Base-by-base conservation (phyloP, 331 rosid genomes). In the Phaseolus coccineus region DNA sequence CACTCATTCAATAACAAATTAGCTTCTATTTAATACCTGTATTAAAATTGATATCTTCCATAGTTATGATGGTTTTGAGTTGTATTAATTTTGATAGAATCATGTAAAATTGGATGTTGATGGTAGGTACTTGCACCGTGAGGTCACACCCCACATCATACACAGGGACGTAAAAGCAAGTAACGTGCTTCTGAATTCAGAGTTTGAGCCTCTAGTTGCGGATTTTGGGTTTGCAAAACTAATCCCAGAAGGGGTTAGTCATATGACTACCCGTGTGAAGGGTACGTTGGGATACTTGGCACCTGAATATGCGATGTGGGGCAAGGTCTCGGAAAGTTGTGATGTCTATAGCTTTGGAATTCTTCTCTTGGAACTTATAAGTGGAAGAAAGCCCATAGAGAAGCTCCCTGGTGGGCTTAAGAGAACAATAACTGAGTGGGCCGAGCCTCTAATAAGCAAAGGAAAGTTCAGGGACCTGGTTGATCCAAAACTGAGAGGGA, bases 231-330 rank as follows among this genome's bases (percentile, higher is more conserved):
- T 95, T n/a, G 98, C 98, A 6, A 95, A 95, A 84, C 87, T 95
- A 35, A 95, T 92, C 57, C 97, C 96, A 0, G 97, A 95, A 84
- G 98, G 97, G 0, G 98, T 95, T 0, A 95, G 97, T 69, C 98
- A 95, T 84, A 79, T 95, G 90, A 92, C 97, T 3, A 92, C 98
- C 6, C 91, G 93, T 4, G 98, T 95, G 3, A 92, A 95, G 86
- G 98, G 97, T 4, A 95, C 98, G 0, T 69, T 92, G 28, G 98
- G 98, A 7, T 95, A 95, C 86, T 77, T 95, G 15, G 98, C 98
- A 3, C 97, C 97, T 0, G 97, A 95, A 64, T 95, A 95, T 46
- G 98, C 97, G 2, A 95, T 95, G 98, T 95, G 97, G 98, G 98
- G 97, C 0, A 95, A 95, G 47, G 97, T 95, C 8, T 95, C 98